These are phyloP conservation scores for Ceratocystis cubensis DNA, from an alignment of 2,329 filamentous ascomycete genomes.

Conservation along the genomic window DNA sequence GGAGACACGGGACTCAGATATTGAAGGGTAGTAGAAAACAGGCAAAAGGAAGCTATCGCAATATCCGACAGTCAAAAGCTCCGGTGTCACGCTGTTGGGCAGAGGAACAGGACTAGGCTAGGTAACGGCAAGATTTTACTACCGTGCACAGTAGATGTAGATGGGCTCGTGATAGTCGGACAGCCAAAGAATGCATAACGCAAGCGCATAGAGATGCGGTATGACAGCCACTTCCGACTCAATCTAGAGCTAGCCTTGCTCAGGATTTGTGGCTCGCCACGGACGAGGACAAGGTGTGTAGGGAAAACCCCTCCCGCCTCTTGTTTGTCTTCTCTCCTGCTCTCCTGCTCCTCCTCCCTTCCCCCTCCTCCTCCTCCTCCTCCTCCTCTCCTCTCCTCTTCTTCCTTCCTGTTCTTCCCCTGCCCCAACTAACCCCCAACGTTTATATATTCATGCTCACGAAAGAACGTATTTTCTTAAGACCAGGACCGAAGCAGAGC, in stretches of 20 bases:
- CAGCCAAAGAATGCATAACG: too few species aligned
- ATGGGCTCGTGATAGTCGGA: too few species aligned
- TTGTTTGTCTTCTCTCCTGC: not conserved
- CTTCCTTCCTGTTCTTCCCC: not conserved
- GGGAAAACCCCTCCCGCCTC: not conserved
- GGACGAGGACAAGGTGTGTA: not conserved
- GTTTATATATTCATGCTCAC: too few species aligned
- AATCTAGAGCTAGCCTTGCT: not conserved
- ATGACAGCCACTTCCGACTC: not conserved
- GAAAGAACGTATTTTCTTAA: too few species aligned
- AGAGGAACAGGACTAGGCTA: not conserved
- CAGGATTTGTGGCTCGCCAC: too few species aligned
- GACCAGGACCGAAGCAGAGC: too few species aligned
- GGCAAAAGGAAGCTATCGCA: not conserved
- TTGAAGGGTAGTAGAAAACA: not conserved
- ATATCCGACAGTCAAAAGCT: not conserved
- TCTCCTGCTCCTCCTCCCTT: not conserved
- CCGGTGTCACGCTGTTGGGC: not conserved
- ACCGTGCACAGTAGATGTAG: too few species aligned
- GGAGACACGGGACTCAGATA: not conserved
- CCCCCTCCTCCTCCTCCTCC: not conserved
- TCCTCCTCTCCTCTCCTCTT: not conserved
- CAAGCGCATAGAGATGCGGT: not conserved
- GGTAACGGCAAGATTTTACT: not conserved
- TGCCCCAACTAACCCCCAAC: not conserved